Conservation (phyloP, 2,329 filamentous ascomycete genomes). For the Ophiostoma perfectum region DNA sequence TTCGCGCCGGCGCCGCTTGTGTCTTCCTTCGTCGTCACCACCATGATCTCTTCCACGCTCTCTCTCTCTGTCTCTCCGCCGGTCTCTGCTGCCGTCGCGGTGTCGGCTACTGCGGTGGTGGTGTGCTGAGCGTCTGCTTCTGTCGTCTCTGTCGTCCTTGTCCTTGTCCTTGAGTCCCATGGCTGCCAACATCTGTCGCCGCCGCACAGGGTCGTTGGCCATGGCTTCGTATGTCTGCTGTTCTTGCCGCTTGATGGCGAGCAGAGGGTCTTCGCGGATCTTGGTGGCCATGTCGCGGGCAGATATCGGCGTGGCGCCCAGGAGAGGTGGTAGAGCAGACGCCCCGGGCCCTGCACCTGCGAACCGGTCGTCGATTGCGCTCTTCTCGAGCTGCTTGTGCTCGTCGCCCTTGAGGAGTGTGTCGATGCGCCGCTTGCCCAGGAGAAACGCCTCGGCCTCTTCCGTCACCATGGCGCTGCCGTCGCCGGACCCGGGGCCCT, state of each 20-base stretch:
- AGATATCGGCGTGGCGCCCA: slow-evolving; percentile 44
- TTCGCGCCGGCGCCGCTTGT: slow-evolving; percentile 9
- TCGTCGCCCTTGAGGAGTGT: slow-evolving; percentile 72
- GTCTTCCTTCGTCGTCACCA: not conserved
- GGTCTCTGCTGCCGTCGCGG: slow-evolving; percentile 14
- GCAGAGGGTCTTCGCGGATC: slow-evolving; percentile 81
- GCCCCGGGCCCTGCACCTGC: slow-evolving; percentile 31
- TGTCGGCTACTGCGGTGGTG: slow-evolving; percentile 18
- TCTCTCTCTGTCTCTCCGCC: not conserved
- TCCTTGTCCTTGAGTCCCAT: slow-evolving; percentile 45
- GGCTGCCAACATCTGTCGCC: slow-evolving; percentile 60
- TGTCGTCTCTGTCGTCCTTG: slow-evolving; percentile 30
- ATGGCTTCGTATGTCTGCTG: slow-evolving; percentile 72
- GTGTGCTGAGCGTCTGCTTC: slow-evolving; percentile 26
- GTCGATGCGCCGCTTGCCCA: slow-evolving; percentile 91
- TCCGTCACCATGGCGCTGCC: slow-evolving; percentile 66
- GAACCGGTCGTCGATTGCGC: slow-evolving; percentile 53
- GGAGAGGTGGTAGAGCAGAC: not conserved
- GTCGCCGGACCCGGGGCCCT: slow-evolving; percentile 69
- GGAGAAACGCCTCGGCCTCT: slow-evolving; percentile 87
- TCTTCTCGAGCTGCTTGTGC: slow-evolving; percentile 73
- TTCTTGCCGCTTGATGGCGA: slow-evolving; percentile 91
- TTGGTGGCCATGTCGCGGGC: slow-evolving; percentile 77
- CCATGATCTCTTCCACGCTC: not conserved
- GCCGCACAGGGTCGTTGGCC: slow-evolving; percentile 69